Evolutionary conservation across 768 basidiomycete species (phyloP), one percentile per base, ranked within the genome.

Genomic region (Trametes meyenii): DNA sequence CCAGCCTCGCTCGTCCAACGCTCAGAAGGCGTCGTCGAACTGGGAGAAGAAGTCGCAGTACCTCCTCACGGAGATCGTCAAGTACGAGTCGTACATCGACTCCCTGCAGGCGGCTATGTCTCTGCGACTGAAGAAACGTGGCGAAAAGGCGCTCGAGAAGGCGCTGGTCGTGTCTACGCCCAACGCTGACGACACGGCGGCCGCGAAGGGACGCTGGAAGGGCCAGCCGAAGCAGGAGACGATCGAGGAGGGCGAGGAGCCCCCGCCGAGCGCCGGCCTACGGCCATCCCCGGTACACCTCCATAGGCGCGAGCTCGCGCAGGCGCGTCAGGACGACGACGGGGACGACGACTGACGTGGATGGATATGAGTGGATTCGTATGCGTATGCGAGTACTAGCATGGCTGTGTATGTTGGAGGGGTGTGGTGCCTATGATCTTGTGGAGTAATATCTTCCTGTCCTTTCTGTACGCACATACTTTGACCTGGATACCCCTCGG

Each of bases 31-130:
- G 0, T 81, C 85, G 67, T 83, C 83, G 62, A 99, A 99, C 71
- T 98, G 95, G 94, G 91, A 92, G 76, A 89, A 86, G 72, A 96
- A 90, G 72, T 94, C 92, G 2, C 88, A 92, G 69, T 92, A 92
- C 72, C 77, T 98, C 49, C 81, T 95, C 55, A 85, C 90, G 10
- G 96, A 99, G 77, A 92, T 94, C 43, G 92, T 94, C 71, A 98
- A 98, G 73, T 98, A 98, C 74, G 88, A 93, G 55, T 90, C 91
- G 16, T 99, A 99, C 73, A 89, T 96, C 57, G 94, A 96, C 65
- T 92, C 94, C 6, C 81, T 99, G 33, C 85, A 89, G 71, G 76
- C 79, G 4, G 96, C 90, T 39, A 96, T 95, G 88, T 78, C 80
- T 10, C 80, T 96, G 44, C 86, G 95, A 36, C 77, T 96, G 66